Percentiles rank a stretch among this genome's conserved stretches.
Conservation (phyloP, 2,329 filamentous ascomycete species). For the Dothiorella sarmentorum region DNA sequence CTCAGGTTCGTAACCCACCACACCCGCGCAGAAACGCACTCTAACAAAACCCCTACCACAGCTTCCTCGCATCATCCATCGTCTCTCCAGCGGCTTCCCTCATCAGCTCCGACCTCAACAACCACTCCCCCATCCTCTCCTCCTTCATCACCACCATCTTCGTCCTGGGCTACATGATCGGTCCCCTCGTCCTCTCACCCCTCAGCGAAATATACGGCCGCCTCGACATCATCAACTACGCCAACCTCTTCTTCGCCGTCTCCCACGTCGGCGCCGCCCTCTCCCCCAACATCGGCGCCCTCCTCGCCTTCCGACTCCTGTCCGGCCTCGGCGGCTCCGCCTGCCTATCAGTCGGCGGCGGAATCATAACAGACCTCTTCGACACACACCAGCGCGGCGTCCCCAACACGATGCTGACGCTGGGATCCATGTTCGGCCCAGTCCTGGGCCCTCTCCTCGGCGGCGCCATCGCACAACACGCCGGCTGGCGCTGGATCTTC, state of each 20-base stretch:
- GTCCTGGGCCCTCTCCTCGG: slow-evolving; percentile 32
- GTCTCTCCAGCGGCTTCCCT: slow-evolving; percentile 34
- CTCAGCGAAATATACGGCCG: slow-evolving; percentile 21
- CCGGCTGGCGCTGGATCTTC: slow-evolving; percentile 36
- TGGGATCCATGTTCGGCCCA: slow-evolving; percentile 25
- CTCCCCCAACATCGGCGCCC: neutral
- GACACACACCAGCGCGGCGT: neutral
- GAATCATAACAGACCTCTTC: neutral
- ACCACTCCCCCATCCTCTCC: slow-evolving; percentile 30
- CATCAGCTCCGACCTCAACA: slow-evolving; percentile 31
- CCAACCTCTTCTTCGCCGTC: slow-evolving; percentile 14
- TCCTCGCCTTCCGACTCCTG: neutral
- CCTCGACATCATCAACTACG: neutral
- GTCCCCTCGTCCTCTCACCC: slow-evolving; percentile 13
- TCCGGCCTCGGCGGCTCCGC: neutral
- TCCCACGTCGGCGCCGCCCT: neutral
- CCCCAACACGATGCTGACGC: neutral
- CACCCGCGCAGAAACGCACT: neutral
- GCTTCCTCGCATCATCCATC: slow-evolving; percentile 35
- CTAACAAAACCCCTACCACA: slow-evolving; percentile 1
- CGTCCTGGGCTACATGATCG: slow-evolving; percentile 33
- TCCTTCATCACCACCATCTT: slow-evolving; percentile 36
- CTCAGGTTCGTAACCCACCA: slow-evolving; percentile 18
- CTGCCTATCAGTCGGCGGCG: neutral
- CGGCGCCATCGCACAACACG: slow-evolving; percentile 33